Conservation (phyloP, 2,329 filamentous ascomycete genomes). For the Epichloe amarillans region DNA sequence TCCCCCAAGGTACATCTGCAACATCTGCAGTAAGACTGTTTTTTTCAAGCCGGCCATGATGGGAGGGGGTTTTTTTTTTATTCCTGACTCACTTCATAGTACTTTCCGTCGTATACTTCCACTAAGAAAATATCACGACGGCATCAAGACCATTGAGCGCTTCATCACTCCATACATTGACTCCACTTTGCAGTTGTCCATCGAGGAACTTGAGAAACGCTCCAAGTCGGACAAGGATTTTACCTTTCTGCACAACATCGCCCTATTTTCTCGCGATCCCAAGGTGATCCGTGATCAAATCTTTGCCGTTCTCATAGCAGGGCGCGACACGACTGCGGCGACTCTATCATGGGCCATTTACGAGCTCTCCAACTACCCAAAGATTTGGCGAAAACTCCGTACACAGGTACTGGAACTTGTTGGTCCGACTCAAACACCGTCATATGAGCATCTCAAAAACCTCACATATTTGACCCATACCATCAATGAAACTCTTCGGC, state of each 20-base stretch:
- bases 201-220: constrained; percentile 56
- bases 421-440: constrained; percentile 48
- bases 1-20: too few species aligned
- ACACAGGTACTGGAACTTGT: constrained; percentile 55
- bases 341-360: constrained; percentile 74
- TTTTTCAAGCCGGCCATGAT: too few species aligned
- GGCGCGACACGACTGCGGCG: constrained; percentile 73
- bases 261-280: constrained; percentile 60
- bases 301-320: constrained; percentile 69
- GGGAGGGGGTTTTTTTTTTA: too few species aligned
- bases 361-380: constrained; percentile 61
- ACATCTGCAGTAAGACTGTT: too few species aligned
- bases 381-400: constrained; percentile 54
- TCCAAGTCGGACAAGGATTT: constrained; percentile 58
- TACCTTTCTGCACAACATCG: constrained; percentile 78
- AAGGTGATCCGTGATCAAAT: constrained; percentile 73
- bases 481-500: constrained; percentile 63
- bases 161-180: constrained; percentile 73
- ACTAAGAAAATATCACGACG: constrained; percentile 40
- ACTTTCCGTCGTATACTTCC: neutral
- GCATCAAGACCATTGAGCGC: constrained; percentile 55
- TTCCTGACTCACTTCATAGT: too few species aligned
- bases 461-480: constrained; percentile 71
- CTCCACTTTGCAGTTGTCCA: constrained; percentile 51
- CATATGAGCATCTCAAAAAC: constrained; percentile 68